Evolutionary conservation across 352 stramenopile species (phyloP), one percentile per base, ranked within the genome.

Genomic region (Plasmopara viticola): DNA sequence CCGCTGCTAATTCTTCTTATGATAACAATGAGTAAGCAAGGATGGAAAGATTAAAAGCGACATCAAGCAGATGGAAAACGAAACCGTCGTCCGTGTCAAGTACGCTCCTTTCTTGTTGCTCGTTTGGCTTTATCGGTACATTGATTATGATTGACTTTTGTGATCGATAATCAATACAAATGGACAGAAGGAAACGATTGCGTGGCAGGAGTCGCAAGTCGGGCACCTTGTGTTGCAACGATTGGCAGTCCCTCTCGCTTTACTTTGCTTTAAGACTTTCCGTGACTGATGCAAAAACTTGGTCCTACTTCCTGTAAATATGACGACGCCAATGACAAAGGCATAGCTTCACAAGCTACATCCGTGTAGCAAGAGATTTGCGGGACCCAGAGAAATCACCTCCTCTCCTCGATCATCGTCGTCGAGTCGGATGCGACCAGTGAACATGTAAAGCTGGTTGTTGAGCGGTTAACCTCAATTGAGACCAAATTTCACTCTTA

Each of bases 281-380:
- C 70, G 69, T 25, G 77, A 81, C 51, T 80, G 87, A 58, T 94
- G 87, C 53, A 95, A 74, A 18, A 95, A 62, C 53, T 95, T 95
- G 3, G 87, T 96, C 52, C 95, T 79, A 9, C 65, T 55, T 1
- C 87, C 87, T 15, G 93, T 98, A 65, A 97, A 97, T 47, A 97
- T 91, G 14, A 97, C 88, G 4, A 98, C 18, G 29, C 94, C 95
- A 43, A 97, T 72, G 9, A 95, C 80, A 78, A 92, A 98, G 34
- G 96, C 79, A 15, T 90, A 98, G 72, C 97, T 98, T 41, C 94
- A n/a, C 4, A 98, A 62, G 7, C 92, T 80, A 48, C 89, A 96
- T 10, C 95, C 94, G 28, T 94, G 84, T 6, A 98, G 71, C 17
- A 98, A 70, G 30, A 98, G 64, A 56, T 97, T 97, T 30, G 68